Percentiles rank a stretch among this genome's conserved stretches.
These are phyloP conservation scores for Aspergillus phoenicis DNA, from an alignment of 2,329 filamentous ascomycete species.

Conservation along the genomic window DNA sequence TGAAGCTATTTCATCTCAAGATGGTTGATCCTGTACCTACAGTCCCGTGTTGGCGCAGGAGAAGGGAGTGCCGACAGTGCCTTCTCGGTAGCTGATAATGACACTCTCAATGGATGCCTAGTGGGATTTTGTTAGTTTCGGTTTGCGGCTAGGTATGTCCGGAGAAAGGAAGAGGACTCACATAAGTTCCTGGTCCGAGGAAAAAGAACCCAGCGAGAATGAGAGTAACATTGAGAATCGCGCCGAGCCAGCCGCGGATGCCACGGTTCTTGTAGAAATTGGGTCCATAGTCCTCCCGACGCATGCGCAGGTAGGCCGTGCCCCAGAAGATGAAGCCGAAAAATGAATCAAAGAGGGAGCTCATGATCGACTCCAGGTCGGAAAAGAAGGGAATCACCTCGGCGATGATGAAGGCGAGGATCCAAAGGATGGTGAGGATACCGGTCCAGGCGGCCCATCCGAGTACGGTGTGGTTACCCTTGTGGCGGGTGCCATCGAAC, in stretches of 20 bases:
- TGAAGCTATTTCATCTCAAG: neutral
- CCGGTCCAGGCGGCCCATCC: constrained; percentile 79
- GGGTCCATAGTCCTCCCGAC: constrained; percentile 43
- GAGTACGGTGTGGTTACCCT: constrained; percentile 75
- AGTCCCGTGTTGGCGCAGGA: constrained; percentile 61
- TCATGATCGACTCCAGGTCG: constrained; percentile 61
- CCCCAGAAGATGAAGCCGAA: constrained; percentile 85
- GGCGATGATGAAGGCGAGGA: constrained; percentile 88
- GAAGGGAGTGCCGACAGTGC: constrained; percentile 71
- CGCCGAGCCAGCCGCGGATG: constrained; percentile 46
- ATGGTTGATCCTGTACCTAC: constrained; percentile 21
- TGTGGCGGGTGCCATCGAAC: constrained; percentile 77
- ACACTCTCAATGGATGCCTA: constrained; percentile 49
- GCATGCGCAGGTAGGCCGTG: constrained; percentile 50
- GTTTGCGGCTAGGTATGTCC: constrained; percentile 29
- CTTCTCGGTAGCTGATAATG: constrained; percentile 68
- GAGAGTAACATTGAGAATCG: constrained; percentile 68
- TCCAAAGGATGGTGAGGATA: constrained; percentile 69
- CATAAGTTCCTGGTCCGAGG: constrained; percentile 78
- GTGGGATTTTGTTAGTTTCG: constrained; percentile 35
- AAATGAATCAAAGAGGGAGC: constrained; percentile 78
- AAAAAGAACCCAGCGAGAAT: constrained; percentile 79
- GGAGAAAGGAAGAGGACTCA: constrained; percentile 33
- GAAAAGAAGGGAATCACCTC: constrained; percentile 94
- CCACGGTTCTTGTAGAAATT: constrained; percentile 46